These are phyloP conservation scores for Crinitomyces ghanaensis DNA, from an alignment of 805 yeast genomes.

Conservation along the genomic window DNA sequence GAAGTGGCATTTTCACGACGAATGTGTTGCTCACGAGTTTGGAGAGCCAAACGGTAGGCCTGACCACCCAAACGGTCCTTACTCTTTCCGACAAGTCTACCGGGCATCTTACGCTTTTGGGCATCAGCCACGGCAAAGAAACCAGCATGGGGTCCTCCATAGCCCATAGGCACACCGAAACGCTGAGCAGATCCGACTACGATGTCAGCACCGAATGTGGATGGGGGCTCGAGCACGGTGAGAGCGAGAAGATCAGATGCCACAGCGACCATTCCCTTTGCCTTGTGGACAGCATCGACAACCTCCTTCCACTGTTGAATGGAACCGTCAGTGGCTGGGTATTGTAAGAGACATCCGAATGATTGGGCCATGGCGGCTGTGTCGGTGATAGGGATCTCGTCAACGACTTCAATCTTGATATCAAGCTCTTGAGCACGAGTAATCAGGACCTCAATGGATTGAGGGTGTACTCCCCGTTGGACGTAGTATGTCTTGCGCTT, in stretches of 20 bases:
- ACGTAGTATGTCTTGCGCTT: constrained; percentile 61
- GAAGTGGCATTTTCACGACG: constrained; percentile 97
- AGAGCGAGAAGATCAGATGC: constrained; percentile 91
- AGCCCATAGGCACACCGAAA: constrained; percentile 96
- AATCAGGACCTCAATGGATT: constrained; percentile 66
- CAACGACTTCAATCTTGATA: constrained; percentile 51
- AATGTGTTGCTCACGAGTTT: constrained; percentile 97
- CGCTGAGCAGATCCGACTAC: constrained; percentile 90
- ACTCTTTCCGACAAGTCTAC: constrained; percentile 86
- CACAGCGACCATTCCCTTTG: constrained; percentile 67
- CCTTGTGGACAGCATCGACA: constrained; percentile 53
- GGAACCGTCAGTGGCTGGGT: constrained; percentile 80
- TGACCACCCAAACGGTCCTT: constrained; percentile 82
- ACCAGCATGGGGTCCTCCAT: constrained; percentile 98
- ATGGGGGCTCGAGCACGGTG: constrained; percentile 75
- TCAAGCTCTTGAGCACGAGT: constrained; percentile 70
- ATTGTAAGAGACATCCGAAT: constrained; percentile 81
- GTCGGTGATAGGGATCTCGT: constrained; percentile 37
- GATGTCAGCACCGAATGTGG: constrained; percentile 80
- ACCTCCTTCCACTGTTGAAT: constrained; percentile 41
- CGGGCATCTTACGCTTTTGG: constrained; percentile 88
- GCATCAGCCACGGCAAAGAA: constrained; percentile 80
- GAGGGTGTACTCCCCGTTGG: constrained; percentile 70
- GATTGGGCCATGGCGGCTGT: constrained; percentile 32
- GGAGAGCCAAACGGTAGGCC: constrained; percentile 89